Evolutionary conservation across 176 grass and related monocot species (phyloP).

Genomic region (Bromus sterilis): DNA sequence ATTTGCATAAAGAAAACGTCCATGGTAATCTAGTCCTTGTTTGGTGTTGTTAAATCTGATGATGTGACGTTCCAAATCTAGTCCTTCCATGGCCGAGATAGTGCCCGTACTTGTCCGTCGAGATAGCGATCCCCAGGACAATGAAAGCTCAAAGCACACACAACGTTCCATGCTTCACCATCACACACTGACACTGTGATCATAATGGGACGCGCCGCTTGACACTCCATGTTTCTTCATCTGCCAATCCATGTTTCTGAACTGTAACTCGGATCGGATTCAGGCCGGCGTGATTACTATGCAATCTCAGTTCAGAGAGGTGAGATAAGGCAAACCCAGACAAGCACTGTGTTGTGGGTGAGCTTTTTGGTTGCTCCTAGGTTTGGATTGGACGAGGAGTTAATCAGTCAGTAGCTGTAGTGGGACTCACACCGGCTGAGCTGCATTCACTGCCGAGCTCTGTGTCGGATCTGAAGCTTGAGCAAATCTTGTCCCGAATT

Average conservation of each 20-base stretch:
- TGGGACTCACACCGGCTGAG: slow-evolving; percentile 1
- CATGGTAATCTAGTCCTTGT: not conserved
- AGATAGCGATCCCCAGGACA: slow-evolving; percentile 26
- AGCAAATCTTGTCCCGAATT: slow-evolving; percentile 30
- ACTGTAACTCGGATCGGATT: not conserved
- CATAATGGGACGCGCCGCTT: not conserved
- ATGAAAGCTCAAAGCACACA: not conserved
- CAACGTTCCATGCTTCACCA: not conserved
- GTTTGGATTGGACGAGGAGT: not conserved
- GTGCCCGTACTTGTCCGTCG: slow-evolving; percentile 30
- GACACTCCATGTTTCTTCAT: slow-evolving; percentile 8
- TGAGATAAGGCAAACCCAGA: not conserved
- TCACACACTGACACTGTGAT: not conserved
- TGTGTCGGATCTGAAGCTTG: slow-evolving; percentile 3
- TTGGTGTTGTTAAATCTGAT: not conserved
- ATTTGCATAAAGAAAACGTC: not conserved
- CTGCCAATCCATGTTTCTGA: not conserved
- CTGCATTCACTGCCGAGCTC: not conserved
- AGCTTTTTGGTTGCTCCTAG: slow-evolving; percentile 9
- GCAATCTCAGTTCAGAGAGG: not conserved
- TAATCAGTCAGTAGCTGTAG: not conserved
- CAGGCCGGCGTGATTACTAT: not conserved
- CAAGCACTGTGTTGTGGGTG: not conserved
- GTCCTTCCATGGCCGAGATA: not conserved
- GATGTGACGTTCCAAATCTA: slow-evolving; percentile 30